Evolutionary conservation across 2,329 filamentous ascomycete species (phyloP), one percentile per base, ranked within the genome.

Genomic region (Phyllosticta citribraziliensis): DNA sequence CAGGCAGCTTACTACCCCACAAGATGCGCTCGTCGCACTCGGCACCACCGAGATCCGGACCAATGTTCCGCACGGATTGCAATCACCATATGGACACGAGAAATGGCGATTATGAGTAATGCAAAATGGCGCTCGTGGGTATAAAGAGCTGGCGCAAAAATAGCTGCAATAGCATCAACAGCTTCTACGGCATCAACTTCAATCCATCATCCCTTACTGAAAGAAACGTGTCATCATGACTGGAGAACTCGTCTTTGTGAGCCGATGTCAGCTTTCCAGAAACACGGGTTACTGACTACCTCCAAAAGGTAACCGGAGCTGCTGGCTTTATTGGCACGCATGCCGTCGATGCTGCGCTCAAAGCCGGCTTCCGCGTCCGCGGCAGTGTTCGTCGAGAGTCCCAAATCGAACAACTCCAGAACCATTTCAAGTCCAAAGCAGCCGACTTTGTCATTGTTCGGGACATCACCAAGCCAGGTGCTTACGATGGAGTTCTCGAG

Each of bases 401-500:
- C 1, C 65, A 68, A 47, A 62, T 64, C 20, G 50, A 56, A 11
- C 24, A n/a, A 19, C 54, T 68, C 5, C 56, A 61, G 53, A 57
- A 52, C 4, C 52, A 59, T 6, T 68, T 65, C 35, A 22, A 25
- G 2, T 56, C 65, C 3, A n/a, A 59, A 2, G 58, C 56, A 9
- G 56, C 65, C 24, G 64, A 66, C 11, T 64, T 65, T 35, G 60
- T 64, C n/a, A 47, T 65, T 12, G 63, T 68, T 19, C 58, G 61
- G 3, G 64, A 68, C 55, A 61, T 68, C 5, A 57, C 62, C 24
- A 53, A 55, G n/a, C 52, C 64, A 11, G 59, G 50, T 51, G 62
- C 64, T 3, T 67, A 67, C 52, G 53, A 64, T 27, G 55, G 58
- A 8, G 59, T 64, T 0, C 62, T 72, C 10, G 22, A 67, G 3